Evolutionary conservation across 495 filamentous ascomycete genomes (phyloP).

Genomic region (Xylaria curta): DNA sequence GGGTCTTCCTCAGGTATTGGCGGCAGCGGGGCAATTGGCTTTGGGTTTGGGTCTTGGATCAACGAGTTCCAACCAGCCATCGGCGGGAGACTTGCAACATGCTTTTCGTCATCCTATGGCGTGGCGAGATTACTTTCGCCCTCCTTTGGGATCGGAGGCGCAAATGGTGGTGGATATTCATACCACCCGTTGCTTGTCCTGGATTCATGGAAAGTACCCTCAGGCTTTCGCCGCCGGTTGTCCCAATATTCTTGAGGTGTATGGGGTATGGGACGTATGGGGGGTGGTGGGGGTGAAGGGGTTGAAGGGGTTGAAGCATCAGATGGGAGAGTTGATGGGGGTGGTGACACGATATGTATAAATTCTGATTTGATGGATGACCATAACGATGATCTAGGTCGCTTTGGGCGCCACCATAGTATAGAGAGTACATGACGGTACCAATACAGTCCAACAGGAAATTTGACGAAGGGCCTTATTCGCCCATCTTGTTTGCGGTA

Average conservation of each 20-base stretch:
- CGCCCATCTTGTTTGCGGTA: neutral
- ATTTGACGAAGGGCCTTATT: neutral
- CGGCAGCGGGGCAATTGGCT: neutral
- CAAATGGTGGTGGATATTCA: neutral
- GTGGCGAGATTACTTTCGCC: neutral
- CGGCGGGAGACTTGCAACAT: neutral
- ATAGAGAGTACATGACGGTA: neutral
- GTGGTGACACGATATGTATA: neutral
- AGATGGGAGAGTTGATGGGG: neutral
- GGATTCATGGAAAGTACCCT: neutral
- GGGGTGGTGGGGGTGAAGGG: no score
- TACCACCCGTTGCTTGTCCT: neutral
- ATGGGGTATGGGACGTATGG: no score
- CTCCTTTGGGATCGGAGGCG: neutral
- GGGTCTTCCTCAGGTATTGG: no score
- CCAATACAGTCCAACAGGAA: no score
- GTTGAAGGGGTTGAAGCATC: neutral
- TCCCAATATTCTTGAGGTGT: no score
- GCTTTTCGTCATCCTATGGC: neutral
- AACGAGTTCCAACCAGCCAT: neutral
- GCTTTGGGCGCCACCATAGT: neutral
- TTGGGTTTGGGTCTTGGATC: neutral
- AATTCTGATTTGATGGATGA: neutral
- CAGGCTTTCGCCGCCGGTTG: neutral
- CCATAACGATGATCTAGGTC: neutral